Percentiles rank a stretch among this genome's conserved stretches.
These are phyloP conservation scores for Pythium periplocum DNA, from an alignment of 352 stramenopile genomes.

Conservation along the genomic window DNA sequence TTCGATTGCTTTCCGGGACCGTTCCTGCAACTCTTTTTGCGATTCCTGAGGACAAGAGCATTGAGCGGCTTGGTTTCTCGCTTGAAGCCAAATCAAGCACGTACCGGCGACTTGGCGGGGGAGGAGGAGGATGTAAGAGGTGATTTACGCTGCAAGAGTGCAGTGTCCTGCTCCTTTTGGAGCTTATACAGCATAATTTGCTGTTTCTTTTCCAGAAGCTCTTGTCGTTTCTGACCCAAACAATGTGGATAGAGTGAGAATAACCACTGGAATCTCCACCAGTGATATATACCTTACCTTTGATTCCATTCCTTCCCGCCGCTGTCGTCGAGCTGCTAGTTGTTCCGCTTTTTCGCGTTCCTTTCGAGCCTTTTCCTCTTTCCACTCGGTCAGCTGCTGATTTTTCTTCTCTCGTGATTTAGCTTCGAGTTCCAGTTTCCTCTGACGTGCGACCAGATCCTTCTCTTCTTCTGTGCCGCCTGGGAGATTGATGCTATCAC, in stretches of 20 bases:
- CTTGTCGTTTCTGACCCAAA: slow-evolving; percentile 24
- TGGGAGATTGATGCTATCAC: background rate
- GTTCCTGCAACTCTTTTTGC: slow-evolving; percentile 39
- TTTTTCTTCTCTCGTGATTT: slow-evolving; percentile 25
- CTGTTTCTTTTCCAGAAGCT: slow-evolving; percentile 67
- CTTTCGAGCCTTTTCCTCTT: slow-evolving; percentile 34
- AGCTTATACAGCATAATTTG: slow-evolving; percentile 71
- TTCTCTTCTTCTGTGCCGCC: slow-evolving; percentile 5
- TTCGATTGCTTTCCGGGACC: slow-evolving; percentile 55
- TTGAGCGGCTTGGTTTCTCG: no score
- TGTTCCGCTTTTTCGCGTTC: slow-evolving; percentile 23
- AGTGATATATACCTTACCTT: slow-evolving; percentile 26
- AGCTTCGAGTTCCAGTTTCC: slow-evolving; percentile 7
- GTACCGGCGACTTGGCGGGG: slow-evolving; percentile 22
- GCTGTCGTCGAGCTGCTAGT: slow-evolving; percentile 21
- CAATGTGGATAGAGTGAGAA: no score
- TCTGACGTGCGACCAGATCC: background rate
- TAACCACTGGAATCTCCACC: no score
- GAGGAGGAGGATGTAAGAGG: background rate
- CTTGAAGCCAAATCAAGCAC: background rate
- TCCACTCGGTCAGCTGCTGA: slow-evolving; percentile 33
- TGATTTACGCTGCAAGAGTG: slow-evolving; percentile 12
- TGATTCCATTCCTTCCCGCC: slow-evolving; percentile 36
- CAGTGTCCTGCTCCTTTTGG: slow-evolving; percentile 63
- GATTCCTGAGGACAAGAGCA: slow-evolving; percentile 17